phyloP scores from a whole-genome alignment of 495 filamentous ascomycete species.

The Eremomyces bilateralis region DNA sequence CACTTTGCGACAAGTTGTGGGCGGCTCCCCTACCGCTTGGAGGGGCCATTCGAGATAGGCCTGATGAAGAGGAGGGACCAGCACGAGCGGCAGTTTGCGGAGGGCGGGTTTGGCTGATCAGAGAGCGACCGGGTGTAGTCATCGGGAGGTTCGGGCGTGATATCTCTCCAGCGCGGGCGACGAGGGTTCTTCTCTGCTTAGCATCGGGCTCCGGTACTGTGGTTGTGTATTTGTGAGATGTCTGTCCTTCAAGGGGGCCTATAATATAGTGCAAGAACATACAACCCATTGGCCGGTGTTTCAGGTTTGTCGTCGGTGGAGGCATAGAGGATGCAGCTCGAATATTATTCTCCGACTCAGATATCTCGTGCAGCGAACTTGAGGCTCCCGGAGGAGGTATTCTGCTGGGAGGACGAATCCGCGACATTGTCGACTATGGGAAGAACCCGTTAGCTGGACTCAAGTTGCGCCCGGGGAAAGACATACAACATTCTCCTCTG shows the following conservation, averaged over 20 bases:
- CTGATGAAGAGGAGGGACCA: conserved; percentile 4
- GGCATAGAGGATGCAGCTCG: conserved; percentile 33
- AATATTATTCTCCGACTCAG: conserved; percentile 45
- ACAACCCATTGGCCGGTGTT: conserved; percentile 18
- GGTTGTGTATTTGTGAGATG: background rate
- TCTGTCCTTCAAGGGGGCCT: background rate
- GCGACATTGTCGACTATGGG: too few species aligned
- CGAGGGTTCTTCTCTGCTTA: conserved; percentile 12
- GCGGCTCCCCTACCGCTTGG: background rate
- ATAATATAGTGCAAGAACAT: conserved; percentile 4
- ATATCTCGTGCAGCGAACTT: conserved; percentile 30
- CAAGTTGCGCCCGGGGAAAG: too few species aligned
- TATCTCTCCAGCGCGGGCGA: conserved; percentile 10
- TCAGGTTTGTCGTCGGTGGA: conserved; percentile 15
- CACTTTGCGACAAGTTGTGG: background rate
- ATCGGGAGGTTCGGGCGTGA: conserved; percentile 5
- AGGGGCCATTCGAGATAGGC: background rate
- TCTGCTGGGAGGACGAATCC: conserved; percentile 15
- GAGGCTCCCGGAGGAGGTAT: conserved; percentile 10
- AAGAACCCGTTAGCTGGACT: too few species aligned
- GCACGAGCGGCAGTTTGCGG: background rate
- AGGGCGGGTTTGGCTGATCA: conserved; percentile 2
- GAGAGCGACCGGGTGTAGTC: conserved; percentile 4
- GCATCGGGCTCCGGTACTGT: conserved; percentile 10
- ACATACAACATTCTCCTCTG: too few species aligned